phyloP scores from a whole-genome alignment of 371 early-diverging fungal species.

The Choanephora cucurbitarum region DNA sequence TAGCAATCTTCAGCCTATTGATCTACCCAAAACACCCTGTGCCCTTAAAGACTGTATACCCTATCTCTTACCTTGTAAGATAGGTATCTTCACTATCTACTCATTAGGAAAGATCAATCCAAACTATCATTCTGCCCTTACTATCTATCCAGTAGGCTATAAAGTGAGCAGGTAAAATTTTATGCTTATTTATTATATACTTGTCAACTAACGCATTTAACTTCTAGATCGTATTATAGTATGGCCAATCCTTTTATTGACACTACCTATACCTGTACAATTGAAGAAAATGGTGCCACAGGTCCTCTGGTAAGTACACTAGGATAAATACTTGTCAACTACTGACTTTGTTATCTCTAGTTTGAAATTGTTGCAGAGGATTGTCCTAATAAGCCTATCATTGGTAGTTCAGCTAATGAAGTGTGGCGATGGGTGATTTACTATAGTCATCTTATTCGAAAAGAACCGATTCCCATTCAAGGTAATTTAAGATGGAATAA shows the following conservation, averaged over 20 bases:
- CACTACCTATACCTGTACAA: constrained; percentile 71
- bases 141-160: constrained; percentile 91
- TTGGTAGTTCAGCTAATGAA: constrained; percentile 82
- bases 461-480: constrained; percentile 73
- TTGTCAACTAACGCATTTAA: constrained; percentile 1
- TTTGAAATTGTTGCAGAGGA: constrained; percentile 82
- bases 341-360: constrained; percentile 12
- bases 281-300: constrained; percentile 76
- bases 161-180: constrained; percentile 56
- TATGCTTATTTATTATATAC: background rate
- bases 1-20: no score
- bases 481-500: background rate
- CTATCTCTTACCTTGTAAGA: constrained; percentile 70
- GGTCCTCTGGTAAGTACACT: constrained; percentile 57
- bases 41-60: no score
- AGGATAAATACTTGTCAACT: no score
- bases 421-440: no score
- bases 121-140: constrained; percentile 76
- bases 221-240: constrained; percentile 64
- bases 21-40: no score
- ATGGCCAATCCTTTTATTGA: constrained; percentile 64
- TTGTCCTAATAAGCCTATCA: constrained; percentile 60
- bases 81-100: constrained; percentile 78
- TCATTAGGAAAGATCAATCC: constrained; percentile 69
- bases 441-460: constrained; percentile 79